These are phyloP conservation scores for Aspergillus sp. DNA, from an alignment of 2,329 filamentous ascomycete species.

Conservation along the genomic window DNA sequence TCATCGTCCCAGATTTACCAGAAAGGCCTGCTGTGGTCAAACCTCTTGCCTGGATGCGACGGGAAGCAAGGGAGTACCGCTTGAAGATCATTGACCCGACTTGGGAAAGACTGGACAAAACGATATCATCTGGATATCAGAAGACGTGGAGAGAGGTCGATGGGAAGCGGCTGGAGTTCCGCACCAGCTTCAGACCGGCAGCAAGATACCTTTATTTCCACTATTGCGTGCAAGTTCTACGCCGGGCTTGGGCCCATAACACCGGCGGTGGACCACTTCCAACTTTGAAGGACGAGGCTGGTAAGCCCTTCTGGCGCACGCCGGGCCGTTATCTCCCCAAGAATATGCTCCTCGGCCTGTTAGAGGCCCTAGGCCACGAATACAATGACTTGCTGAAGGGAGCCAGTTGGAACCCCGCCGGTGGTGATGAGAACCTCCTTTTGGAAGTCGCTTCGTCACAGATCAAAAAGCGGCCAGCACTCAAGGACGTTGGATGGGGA, in stretches of 20 bases:
- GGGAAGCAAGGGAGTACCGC: not conserved
- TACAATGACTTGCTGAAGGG: not conserved
- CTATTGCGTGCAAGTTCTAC: slow-evolving; percentile 19
- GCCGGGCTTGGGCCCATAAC: slow-evolving; percentile 12
- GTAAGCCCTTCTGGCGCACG: slow-evolving; percentile 15
- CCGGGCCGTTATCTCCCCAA: slow-evolving; percentile 13
- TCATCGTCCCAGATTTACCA: slow-evolving; percentile 14
- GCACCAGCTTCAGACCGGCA: slow-evolving; percentile 8
- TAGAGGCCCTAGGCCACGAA: slow-evolving; percentile 12
- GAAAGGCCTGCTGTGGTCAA: not conserved
- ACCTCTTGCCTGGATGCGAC: not conserved
- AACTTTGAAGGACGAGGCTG: not conserved
- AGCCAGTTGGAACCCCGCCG: not conserved
- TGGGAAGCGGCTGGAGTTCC: too few relatives aligned
- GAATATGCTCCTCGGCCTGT: slow-evolving; percentile 14
- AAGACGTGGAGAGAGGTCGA: too few relatives aligned
- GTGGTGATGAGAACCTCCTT: too few relatives aligned
- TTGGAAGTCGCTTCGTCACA: too few relatives aligned
- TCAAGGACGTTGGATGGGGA: too few relatives aligned
- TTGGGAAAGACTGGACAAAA: not conserved
- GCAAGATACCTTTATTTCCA: slow-evolving; percentile 23
- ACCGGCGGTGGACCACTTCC: not conserved
- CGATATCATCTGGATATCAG: too few relatives aligned
- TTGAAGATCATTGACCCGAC: not conserved
- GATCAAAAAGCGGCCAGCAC: too few relatives aligned